Evolutionary conservation across 2,329 filamentous ascomycete genomes (phyloP), one percentile per base, ranked within the genome.

Genomic region (Sordariomycetes sp.): DNA sequence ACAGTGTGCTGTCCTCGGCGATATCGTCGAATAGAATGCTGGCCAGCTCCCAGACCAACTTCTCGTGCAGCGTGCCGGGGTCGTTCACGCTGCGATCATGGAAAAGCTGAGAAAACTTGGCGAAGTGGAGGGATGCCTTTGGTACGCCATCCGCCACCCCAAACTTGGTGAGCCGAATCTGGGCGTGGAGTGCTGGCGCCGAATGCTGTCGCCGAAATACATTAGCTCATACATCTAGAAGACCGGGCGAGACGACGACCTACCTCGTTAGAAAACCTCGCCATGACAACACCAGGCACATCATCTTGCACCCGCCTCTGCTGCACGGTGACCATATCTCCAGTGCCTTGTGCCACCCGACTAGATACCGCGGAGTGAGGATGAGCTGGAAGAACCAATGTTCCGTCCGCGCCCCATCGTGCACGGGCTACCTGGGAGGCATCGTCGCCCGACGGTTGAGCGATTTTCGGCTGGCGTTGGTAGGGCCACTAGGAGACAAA

Each of bases 11-110:
- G 2, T 74, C 70, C 34, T 78, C 66, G 17, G 73, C 73, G 12
- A 82, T 61, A n/a, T 84, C 76, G 62, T 96, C 90, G 65, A 96
- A 99, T 3, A 99, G 78, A 42, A 96, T 85, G 58, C 88, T 87
- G 1, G 89, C 86, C 39, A 99, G 76, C 60, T 89, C 81, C 94
- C 95, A 99, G 1, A 94, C 83, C 15, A 83, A 76, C 64, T 84
- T 82, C 69, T 95, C 89, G 58, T 89, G 81, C 22, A 74, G 69
- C 57, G 70, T 75, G 24, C 75, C 75, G 17, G 74, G 71, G 61
- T 73, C 69, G 22, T 67, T 71, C 62, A 68, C 65, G 45, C 71
- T 70, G 52, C 71, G 71, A 48, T 69, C 69, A 59, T 70, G 74
- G 61, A 72, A 76, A 20, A 73, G 60, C 45, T 70, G 65, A 62